A percentile compares a stretch with the other conserved stretches of the same genome.
These are phyloP conservation scores for Helminthosporium solani DNA, from an alignment of 2,329 filamentous ascomycete species.

Conservation along the genomic window DNA sequence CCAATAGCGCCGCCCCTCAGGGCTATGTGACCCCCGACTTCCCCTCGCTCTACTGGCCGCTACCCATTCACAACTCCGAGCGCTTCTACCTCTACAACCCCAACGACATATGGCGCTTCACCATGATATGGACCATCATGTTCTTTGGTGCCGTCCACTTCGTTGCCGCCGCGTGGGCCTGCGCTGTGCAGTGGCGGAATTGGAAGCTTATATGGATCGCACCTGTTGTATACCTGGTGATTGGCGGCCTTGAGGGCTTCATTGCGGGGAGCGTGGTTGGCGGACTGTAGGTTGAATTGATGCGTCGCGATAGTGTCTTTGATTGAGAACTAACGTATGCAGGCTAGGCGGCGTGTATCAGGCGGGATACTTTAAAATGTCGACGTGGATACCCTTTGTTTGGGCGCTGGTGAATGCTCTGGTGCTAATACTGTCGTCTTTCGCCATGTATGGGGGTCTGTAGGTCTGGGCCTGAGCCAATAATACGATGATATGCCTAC, in stretches of 20 bases:
- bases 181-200: constrained; percentile 65
- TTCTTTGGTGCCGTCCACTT: constrained; percentile 75
- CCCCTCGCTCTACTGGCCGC: constrained; percentile 78
- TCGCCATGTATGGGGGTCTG: constrained; percentile 87
- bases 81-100: constrained; percentile 70
- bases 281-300: constrained; percentile 61
- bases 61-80: constrained; percentile 58
- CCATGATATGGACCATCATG: constrained; percentile 80
- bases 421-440: constrained; percentile 80
- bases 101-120: constrained; percentile 82
- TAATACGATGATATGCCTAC: too few relatives aligned
- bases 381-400: constrained; percentile 88
- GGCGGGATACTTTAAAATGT: constrained; percentile 84
- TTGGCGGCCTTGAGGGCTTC: constrained; percentile 74
- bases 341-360: constrained; percentile 79
- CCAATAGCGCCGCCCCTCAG: constrained; percentile 50
- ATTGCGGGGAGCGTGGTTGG: constrained; percentile 81
- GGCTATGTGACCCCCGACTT: constrained; percentile 71
- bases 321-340: constrained; percentile 10
- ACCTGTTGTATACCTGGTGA: constrained; percentile 67
- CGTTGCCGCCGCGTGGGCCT: constrained; percentile 68
- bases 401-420: constrained; percentile 86
- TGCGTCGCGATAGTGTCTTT: neutral
- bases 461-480: too few relatives aligned
- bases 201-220: constrained; percentile 67